Evolutionary conservation across 2,329 filamentous ascomycete genomes (phyloP).

Genomic region (Elsinoe fawcettii): DNA sequence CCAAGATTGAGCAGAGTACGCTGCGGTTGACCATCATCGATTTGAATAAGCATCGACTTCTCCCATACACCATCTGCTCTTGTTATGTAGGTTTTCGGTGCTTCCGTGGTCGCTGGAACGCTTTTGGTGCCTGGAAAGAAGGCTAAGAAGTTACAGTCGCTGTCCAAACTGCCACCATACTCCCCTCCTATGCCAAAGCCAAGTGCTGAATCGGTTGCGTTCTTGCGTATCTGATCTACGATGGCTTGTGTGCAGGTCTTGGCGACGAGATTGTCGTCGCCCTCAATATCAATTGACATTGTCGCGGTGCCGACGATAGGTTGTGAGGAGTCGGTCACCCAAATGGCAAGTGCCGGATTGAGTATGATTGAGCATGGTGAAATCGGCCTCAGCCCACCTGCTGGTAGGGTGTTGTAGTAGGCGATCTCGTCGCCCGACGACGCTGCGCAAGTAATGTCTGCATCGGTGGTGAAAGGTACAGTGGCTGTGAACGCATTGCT

Average conservation of each 20-base stretch:
- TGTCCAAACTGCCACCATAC: too few relatives aligned
- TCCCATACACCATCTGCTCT: too few relatives aligned
- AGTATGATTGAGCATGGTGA: background rate
- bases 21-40: too few relatives aligned
- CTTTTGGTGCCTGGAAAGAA: too few relatives aligned
- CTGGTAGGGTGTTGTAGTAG: background rate
- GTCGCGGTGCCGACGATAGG: background rate
- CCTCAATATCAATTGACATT: background rate
- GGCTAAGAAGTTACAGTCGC: too few relatives aligned
- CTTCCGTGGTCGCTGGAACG: too few relatives aligned
- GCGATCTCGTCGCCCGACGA: background rate
- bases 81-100: too few relatives aligned
- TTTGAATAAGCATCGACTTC: too few relatives aligned
- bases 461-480: background rate
- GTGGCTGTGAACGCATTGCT: too few relatives aligned
- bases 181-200: too few relatives aligned
- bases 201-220: too few relatives aligned
- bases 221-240: background rate
- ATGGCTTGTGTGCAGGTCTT: background rate
- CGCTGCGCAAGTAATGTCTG: background rate
- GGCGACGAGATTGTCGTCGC: background rate
- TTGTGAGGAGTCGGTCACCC: background rate
- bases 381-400: background rate
- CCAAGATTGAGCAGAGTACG: too few relatives aligned
- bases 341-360: background rate